phyloP scores from a whole-genome alignment of 441 rosid species.

The Syzygium malaccense region DNA sequence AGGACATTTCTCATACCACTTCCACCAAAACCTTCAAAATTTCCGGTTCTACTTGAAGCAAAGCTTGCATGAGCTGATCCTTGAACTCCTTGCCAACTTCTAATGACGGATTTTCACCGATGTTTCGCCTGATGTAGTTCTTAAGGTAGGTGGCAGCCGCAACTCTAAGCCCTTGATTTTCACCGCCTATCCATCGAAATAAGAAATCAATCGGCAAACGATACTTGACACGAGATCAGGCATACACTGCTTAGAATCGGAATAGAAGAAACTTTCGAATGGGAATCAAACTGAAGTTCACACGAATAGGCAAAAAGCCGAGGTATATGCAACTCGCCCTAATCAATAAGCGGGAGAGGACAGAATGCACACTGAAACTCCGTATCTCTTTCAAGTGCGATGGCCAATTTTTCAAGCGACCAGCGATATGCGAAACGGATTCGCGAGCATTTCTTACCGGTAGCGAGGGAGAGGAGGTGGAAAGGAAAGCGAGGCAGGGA shows the following conservation, averaged over 20 bases:
- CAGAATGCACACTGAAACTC: not conserved
- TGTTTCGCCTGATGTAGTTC: slow-evolving; percentile 53
- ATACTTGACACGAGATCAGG: not conserved
- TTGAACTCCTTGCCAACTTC: slow-evolving; percentile 64
- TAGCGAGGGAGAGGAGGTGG: slow-evolving; percentile 60
- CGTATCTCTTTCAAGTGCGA: not conserved
- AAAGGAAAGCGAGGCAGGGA: slow-evolving; percentile 55
- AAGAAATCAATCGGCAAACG: not conserved
- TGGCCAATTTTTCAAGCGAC: not conserved
- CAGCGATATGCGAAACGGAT: not conserved
- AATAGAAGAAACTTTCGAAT: not conserved
- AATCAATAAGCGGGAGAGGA: not conserved
- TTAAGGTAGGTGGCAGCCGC: slow-evolving; percentile 83
- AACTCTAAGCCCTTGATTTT: slow-evolving; percentile 49
- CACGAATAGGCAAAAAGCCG: not conserved
- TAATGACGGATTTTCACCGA: slow-evolving; percentile 22
- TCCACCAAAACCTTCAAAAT: slow-evolving; percentile 74
- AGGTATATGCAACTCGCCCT: not conserved
- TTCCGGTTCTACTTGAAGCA: slow-evolving; percentile 50
- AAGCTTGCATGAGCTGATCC: slow-evolving; percentile 58
- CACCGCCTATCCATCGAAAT: slow-evolving; percentile 38
- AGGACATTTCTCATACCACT: slow-evolving; percentile 33
- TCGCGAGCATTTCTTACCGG: slow-evolving; percentile 22
- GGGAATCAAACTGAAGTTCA: not conserved
- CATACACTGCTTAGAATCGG: not conserved